Evolutionary conservation across 1,284 basidiomycete species (phyloP).

Genomic region (Exobasidium rhododendri): DNA sequence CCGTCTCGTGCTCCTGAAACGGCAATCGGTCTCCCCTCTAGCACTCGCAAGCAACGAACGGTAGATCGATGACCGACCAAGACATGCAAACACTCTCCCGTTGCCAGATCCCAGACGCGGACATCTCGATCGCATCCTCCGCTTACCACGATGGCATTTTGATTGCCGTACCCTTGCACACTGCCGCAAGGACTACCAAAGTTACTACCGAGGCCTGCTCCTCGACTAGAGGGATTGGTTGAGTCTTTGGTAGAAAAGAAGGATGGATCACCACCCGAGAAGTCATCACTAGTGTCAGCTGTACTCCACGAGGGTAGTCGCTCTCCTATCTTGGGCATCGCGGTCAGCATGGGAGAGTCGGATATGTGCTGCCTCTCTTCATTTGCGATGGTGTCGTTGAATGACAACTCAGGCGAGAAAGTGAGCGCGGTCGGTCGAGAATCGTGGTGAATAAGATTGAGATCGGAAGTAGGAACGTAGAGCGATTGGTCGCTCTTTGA

Average conservation of each 20-base stretch:
- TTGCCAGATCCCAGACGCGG: constrained; percentile 83
- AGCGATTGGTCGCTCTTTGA: neutral
- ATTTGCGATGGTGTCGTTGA: neutral
- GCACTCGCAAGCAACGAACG: constrained; percentile 82
- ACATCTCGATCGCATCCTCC: constrained; percentile 88
- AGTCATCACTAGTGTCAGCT: neutral
- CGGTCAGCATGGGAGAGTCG: neutral
- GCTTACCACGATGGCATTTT: constrained; percentile 73
- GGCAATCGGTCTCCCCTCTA: constrained; percentile 81
- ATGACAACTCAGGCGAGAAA: constrained; percentile 10
- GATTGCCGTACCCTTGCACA: constrained; percentile 67
- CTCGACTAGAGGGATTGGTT: constrained; percentile 1
- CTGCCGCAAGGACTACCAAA: constrained; percentile 30
- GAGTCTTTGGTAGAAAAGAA: neutral
- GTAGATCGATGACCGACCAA: constrained; percentile 85
- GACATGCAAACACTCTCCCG: constrained; percentile 76
- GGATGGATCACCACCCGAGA: neutral
- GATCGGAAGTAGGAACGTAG: constrained; percentile 16
- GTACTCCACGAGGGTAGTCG: neutral
- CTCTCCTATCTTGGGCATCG: neutral
- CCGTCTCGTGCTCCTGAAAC: constrained; percentile 84
- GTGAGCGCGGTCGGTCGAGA: constrained; percentile 22
- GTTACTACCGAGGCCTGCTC: constrained; percentile 20
- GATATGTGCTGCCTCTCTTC: neutral
- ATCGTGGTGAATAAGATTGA: constrained; percentile 36